These are phyloP conservation scores for fission yeast (Schizosaccharomyces pombe) DNA, from an alignment of 805 yeast genomes.

Conservation along the genomic window DNA sequence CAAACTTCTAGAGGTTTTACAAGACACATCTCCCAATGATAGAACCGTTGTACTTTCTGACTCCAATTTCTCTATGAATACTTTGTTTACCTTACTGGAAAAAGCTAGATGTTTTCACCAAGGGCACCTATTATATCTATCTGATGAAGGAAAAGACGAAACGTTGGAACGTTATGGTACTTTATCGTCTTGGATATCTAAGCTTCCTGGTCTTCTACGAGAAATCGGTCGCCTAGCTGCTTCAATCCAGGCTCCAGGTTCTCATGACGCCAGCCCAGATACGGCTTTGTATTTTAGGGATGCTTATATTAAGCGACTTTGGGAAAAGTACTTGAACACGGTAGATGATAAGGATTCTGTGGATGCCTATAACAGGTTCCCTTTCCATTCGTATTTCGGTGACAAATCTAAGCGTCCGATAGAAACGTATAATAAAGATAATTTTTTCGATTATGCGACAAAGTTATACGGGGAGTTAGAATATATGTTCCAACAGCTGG, in stretches of 20 bases:
- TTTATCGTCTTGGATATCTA: not conserved
- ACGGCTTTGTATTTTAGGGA: not conserved
- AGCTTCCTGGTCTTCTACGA: not conserved
- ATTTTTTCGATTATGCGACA: not conserved
- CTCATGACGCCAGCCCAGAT: not conserved
- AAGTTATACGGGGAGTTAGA: not conserved
- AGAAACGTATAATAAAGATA: not conserved
- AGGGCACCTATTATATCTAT: not conserved
- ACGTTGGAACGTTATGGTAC: not conserved
- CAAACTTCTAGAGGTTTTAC: not conserved
- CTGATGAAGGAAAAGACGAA: not conserved
- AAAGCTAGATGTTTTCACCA: not conserved
- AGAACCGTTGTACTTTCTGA: not conserved
- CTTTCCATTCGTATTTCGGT: not conserved
- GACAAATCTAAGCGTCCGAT: not conserved
- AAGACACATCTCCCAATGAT: not conserved
- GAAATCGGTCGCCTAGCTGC: not conserved
- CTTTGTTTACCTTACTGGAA: not conserved
- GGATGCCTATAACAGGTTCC: not conserved
- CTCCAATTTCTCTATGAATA: not conserved
- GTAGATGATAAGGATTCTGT: not conserved
- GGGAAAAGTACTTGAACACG: not conserved
- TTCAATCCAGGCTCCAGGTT: not conserved
- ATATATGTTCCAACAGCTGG: not conserved
- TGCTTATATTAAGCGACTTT: not conserved